A percentile compares a stretch with the other conserved stretches of the same genome.
phyloP scores from a whole-genome alignment of 805 yeast species.

The Myxozyma sirexii region DNA sequence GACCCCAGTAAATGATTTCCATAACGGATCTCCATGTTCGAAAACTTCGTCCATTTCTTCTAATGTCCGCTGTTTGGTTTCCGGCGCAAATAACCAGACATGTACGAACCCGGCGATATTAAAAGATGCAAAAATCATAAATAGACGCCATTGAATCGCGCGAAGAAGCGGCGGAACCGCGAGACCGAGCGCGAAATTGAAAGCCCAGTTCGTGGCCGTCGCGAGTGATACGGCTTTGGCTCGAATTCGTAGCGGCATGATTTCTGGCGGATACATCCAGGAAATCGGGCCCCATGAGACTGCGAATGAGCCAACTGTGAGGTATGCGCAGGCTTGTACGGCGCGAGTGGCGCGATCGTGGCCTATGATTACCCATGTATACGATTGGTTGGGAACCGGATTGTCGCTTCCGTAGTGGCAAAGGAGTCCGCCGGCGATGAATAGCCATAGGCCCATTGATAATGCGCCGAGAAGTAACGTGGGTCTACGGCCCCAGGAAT shows the following conservation, averaged over 20 bases:
- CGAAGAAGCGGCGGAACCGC: conserved; percentile 60
- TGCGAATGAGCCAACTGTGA: conserved; percentile 63
- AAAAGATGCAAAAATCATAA: conserved; percentile 66
- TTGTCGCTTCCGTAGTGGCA: conserved; percentile 45
- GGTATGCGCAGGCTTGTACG: conserved; percentile 54
- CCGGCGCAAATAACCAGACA: conserved; percentile 73
- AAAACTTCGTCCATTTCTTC: conserved; percentile 61
- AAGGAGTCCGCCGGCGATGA: conserved; percentile 67
- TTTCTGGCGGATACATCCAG: conserved; percentile 69
- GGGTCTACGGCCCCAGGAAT: conserved; percentile 67
- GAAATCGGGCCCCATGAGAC: conserved; percentile 59
- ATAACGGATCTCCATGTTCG: conserved; percentile 46
- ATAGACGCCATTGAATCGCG: conserved; percentile 59
- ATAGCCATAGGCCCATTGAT: conserved; percentile 63
- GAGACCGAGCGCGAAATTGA: conserved; percentile 68
- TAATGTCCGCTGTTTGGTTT: conserved; percentile 81
- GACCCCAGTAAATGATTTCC: conserved; percentile 25
- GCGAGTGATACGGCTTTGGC: conserved; percentile 64
- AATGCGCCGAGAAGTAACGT: conserved; percentile 63
- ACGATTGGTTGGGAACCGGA: conserved; percentile 52
- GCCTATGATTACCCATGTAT: conserved; percentile 49
- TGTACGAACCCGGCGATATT: conserved; percentile 42
- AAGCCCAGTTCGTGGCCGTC: conserved; percentile 67
- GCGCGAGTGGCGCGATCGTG: conserved; percentile 54
- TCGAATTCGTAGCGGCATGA: conserved; percentile 61